A percentile compares a stretch with the other conserved stretches of the same genome.
phyloP scores from a whole-genome alignment of 2,329 filamentous ascomycete species.

The Coniochaeta pulveracea region DNA sequence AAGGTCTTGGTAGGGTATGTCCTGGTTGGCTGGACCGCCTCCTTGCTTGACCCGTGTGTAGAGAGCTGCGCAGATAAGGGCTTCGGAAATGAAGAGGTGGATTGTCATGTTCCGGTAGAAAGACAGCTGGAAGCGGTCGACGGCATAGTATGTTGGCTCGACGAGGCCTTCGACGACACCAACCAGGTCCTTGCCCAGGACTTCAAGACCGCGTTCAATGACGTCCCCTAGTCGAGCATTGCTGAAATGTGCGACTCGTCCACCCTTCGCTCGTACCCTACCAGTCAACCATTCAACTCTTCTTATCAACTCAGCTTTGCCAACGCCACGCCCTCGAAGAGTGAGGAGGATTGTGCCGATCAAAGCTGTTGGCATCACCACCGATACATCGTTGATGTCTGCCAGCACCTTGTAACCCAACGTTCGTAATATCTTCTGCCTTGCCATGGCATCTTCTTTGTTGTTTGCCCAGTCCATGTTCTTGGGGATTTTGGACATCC shows the following conservation, averaged over 20 bases:
- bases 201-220: conserved; percentile 80
- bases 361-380: conserved; percentile 95
- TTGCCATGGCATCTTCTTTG: conserved; percentile 38
- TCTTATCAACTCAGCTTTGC: conserved; percentile 72
- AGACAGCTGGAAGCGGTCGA: conserved; percentile 91
- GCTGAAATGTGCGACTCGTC: conserved; percentile 87
- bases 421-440: conserved; percentile 68
- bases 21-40: conserved; percentile 71
- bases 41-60: conserved; percentile 87
- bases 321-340: conserved; percentile 81
- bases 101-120: conserved; percentile 99
- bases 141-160: conserved; percentile 88
- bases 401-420: conserved; percentile 86
- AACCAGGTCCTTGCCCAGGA: conserved; percentile 81
- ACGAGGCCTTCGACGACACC: conserved; percentile 67
- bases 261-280: conserved; percentile 74
- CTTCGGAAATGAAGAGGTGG: conserved; percentile 90
- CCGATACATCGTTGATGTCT: conserved; percentile 91
- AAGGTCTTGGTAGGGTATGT: conserved; percentile 64
- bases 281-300: conserved; percentile 84
- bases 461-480: conserved; percentile 34
- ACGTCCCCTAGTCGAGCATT: conserved; percentile 69
- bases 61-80: conserved; percentile 79
- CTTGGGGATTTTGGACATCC: conserved; percentile 38
- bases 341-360: conserved; percentile 92